These are phyloP conservation scores for Candida sonorensis DNA, from an alignment of 805 yeast genomes.

Conservation along the genomic window DNA sequence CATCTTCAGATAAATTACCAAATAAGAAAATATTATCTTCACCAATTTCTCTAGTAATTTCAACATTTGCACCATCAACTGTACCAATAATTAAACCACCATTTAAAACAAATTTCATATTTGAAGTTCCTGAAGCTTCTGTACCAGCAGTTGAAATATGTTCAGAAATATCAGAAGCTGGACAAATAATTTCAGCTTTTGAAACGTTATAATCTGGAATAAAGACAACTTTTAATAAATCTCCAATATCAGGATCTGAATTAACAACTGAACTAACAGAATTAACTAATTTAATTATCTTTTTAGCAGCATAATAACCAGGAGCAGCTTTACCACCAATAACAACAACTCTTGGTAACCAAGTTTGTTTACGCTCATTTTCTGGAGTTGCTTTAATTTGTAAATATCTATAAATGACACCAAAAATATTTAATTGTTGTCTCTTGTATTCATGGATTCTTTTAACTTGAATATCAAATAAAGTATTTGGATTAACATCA, in stretches of 20 bases:
- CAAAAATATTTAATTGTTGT: constrained; percentile 88
- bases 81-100: constrained; percentile 95
- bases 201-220: constrained; percentile 92
- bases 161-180: constrained; percentile 86
- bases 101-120: constrained; percentile 90
- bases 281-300: constrained; percentile 79
- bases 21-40: constrained; percentile 89
- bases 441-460: constrained; percentile 95
- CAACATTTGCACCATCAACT: constrained; percentile 95
- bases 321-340: constrained; percentile 97
- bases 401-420: constrained; percentile 78
- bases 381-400: constrained; percentile 62
- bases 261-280: constrained; percentile 77
- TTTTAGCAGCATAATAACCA: constrained; percentile 94
- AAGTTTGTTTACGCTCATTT: constrained; percentile 51
- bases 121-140: constrained; percentile 93
- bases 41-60: constrained; percentile 88
- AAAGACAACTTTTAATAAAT: constrained; percentile 77
- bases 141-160: constrained; percentile 97
- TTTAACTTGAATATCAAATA: constrained; percentile 90
- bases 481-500: constrained; percentile 61
- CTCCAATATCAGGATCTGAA: constrained; percentile 66
- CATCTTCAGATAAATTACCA: constrained; percentile 86
- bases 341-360: constrained; percentile 68
- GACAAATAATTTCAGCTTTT: constrained; percentile 85